A percentile compares a stretch with the other conserved stretches of the same genome.
Conservation (phyloP, 441 rosid genomes). For the Erodium moschatum region DNA sequence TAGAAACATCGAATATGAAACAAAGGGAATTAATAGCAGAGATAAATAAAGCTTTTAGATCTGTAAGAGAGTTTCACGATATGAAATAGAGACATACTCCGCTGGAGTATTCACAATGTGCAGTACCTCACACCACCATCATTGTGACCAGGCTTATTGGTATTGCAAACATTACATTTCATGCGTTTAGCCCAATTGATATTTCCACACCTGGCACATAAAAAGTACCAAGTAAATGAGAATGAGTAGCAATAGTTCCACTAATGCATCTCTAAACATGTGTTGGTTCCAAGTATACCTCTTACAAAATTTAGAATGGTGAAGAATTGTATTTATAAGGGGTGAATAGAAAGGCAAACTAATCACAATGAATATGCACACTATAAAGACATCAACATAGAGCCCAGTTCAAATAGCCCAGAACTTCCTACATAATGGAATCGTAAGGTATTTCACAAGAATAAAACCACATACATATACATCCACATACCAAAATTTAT, state of each 20-base stretch:
- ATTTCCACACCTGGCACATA: neutral
- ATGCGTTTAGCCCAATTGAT: neutral
- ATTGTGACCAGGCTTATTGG: conserved; percentile 9
- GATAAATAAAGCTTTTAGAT: neutral
- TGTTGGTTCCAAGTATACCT: neutral
- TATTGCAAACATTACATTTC: neutral
- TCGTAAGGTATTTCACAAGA: neutral
- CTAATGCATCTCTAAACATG: neutral
- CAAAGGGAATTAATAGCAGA: neutral
- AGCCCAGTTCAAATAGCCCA: neutral
- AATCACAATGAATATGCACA: neutral
- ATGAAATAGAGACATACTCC: neutral
- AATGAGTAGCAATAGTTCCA: neutral
- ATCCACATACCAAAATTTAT: neutral
- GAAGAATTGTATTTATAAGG: neutral
- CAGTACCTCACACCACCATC: conserved; percentile 7
- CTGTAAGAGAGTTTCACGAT: neutral
- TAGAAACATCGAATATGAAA: neutral
- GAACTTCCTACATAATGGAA: neutral
- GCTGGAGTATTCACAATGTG: neutral
- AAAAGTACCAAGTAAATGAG: neutral
- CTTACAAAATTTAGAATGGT: neutral
- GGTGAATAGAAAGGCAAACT: neutral
- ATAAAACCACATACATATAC: neutral
- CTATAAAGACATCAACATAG: neutral